phyloP scores from a whole-genome alignment of 2,329 filamentous ascomycete species.

The Aspergillus oerlinghausenensis region DNA sequence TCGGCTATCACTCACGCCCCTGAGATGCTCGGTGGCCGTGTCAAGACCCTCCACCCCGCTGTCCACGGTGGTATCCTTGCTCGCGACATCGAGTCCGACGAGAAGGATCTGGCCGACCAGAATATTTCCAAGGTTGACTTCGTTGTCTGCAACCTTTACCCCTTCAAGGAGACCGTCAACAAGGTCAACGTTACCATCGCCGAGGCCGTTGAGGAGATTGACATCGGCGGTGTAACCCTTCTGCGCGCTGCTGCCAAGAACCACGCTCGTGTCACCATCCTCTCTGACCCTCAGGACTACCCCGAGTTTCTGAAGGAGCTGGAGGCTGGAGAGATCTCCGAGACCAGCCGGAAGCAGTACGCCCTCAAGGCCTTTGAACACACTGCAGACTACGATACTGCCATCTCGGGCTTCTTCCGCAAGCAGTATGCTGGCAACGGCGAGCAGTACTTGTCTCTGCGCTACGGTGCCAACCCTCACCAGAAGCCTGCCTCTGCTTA shows the following conservation, averaged over 20 bases:
- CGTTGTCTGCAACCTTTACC: constrained; percentile 97
- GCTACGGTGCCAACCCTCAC: constrained; percentile 96
- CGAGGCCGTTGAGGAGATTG: constrained; percentile 97
- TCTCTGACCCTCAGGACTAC: constrained; percentile 92
- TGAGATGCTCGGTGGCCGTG: constrained; percentile 88
- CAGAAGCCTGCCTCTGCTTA: constrained; percentile 94
- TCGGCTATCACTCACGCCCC: constrained; percentile 95
- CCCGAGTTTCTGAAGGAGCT: constrained; percentile 89
- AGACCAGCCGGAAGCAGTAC: constrained; percentile 79
- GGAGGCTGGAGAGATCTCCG: constrained; percentile 76
- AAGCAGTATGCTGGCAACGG: constrained; percentile 90
- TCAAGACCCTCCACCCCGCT: constrained; percentile 95
- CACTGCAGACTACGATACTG: constrained; percentile 91
- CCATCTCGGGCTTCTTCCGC: constrained; percentile 95
- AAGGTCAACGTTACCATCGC: constrained; percentile 96
- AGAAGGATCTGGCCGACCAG: constrained; percentile 92
- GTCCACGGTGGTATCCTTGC: constrained; percentile 83
- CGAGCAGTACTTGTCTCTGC: constrained; percentile 74
- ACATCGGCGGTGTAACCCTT: constrained; percentile 95
- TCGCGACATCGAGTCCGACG: constrained; percentile 87
- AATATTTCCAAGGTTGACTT: constrained; percentile 94
- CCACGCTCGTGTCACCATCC: constrained; percentile 89
- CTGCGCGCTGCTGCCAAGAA: constrained; percentile 98
- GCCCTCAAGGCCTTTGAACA: constrained; percentile 98
- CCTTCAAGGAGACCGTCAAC: constrained; percentile 96